Evolutionary conservation across 192 early-diverging fungal species (phyloP).

Genomic region (Haplosporangium gracile): DNA sequence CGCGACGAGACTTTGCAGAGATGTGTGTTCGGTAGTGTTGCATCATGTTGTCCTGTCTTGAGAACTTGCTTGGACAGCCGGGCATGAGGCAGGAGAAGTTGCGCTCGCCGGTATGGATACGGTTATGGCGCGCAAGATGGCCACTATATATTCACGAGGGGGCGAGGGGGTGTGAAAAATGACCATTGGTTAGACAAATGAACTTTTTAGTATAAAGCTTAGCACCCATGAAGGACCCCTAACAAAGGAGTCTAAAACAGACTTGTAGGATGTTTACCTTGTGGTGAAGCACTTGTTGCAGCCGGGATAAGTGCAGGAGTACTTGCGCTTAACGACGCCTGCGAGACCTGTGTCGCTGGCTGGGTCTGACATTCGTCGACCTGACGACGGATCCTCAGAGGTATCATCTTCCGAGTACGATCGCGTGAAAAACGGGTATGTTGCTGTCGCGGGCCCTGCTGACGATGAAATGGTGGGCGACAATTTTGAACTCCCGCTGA

Average conservation of each 20-base stretch:
- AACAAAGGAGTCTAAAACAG: not conserved
- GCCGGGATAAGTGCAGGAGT: slow-evolving; percentile 71
- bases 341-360: not conserved
- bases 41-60: slow-evolving; percentile 90
- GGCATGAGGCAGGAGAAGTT: slow-evolving; percentile 77
- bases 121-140: slow-evolving; percentile 84
- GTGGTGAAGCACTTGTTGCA: slow-evolving; percentile 87
- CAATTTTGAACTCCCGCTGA: slow-evolving; percentile 33
- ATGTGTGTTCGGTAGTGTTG: slow-evolving; percentile 88
- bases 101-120: slow-evolving; percentile 89
- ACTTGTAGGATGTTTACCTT: slow-evolving; percentile 58
- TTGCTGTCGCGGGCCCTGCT: slow-evolving; percentile 23
- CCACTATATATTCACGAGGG: slow-evolving; percentile 61
- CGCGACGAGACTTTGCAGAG: slow-evolving; percentile 74
- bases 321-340: slow-evolving; percentile 71
- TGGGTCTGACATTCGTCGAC: slow-evolving; percentile 42
- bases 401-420: slow-evolving; percentile 44
- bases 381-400: slow-evolving; percentile 38
- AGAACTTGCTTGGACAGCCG: slow-evolving; percentile 81
- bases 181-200: not conserved
- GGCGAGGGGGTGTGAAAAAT: not conserved
- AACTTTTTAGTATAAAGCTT: not conserved
- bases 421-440: slow-evolving; percentile 28
- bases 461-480: slow-evolving; percentile 22
- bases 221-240: not conserved